Evolutionary conservation across 2,329 filamentous ascomycete species (phyloP).

Genomic region (Fusarium sp.): DNA sequence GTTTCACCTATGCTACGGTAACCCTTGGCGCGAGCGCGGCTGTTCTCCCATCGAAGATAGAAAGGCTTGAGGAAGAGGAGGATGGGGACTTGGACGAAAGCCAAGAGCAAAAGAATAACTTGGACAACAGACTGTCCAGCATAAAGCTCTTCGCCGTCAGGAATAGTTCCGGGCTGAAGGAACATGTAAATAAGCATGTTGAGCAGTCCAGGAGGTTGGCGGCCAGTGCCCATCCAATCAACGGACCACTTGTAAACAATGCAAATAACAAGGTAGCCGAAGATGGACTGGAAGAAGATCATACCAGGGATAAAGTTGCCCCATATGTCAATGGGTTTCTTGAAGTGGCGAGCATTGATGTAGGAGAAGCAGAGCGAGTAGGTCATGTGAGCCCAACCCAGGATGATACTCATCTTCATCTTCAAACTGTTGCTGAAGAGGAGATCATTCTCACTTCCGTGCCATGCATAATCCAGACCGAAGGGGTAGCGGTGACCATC

Average conservation of each 20-base stretch:
- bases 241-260: slow-evolving; percentile 98
- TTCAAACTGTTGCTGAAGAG: slow-evolving; percentile 99
- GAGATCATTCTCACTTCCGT: slow-evolving; percentile 92
- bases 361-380: slow-evolving; percentile 95
- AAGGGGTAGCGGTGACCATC: slow-evolving; percentile 91
- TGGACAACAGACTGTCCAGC: slow-evolving; percentile 81
- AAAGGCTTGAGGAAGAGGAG: slow-evolving; percentile 95
- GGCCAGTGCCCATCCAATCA: slow-evolving; percentile 76
- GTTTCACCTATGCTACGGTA: slow-evolving; percentile 95
- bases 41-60: slow-evolving; percentile 94
- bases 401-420: slow-evolving; percentile 99
- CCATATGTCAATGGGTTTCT: slow-evolving; percentile 94
- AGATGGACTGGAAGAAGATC: slow-evolving; percentile 99
- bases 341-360: slow-evolving; percentile 95
- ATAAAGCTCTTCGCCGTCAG: slow-evolving; percentile 77
- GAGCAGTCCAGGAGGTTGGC: slow-evolving; percentile 84
- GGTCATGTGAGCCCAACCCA: slow-evolving; percentile 99
- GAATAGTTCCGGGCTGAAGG: slow-evolving; percentile 79
- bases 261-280: slow-evolving; percentile 92
- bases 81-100: slow-evolving; percentile 87
- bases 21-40: slow-evolving; percentile 84
- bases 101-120: slow-evolving; percentile 81
- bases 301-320: slow-evolving; percentile 98
- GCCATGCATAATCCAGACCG: slow-evolving; percentile 96
- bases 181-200: slow-evolving; percentile 99